Evolutionary conservation across 208 protist genomes (phyloP).

Genomic region (Trypanosoma vivax): DNA sequence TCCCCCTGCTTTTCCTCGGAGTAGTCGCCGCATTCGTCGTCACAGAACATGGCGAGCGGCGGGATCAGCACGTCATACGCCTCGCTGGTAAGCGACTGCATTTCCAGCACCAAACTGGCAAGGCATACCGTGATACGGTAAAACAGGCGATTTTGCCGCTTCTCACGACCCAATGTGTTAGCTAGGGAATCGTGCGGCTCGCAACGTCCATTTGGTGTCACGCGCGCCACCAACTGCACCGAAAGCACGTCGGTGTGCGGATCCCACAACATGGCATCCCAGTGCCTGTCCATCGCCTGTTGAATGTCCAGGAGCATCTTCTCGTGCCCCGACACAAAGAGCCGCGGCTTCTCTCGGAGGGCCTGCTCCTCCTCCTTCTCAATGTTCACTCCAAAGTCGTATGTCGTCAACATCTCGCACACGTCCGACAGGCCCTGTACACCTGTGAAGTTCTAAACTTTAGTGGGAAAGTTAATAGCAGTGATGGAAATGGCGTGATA

Average conservation of each 20-base stretch:
- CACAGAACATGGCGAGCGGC: conserved; percentile 42
- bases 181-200: conserved; percentile 23
- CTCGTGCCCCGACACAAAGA: conserved; percentile 44
- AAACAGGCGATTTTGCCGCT: conserved; percentile 33
- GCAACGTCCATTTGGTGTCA: conserved; percentile 8
- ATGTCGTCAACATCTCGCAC: conserved; percentile 7
- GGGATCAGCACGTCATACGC: conserved; percentile 25
- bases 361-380: conserved; percentile 21
- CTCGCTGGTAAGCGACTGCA: conserved; percentile 41
- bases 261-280: conserved; percentile 48
- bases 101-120: conserved; percentile 28
- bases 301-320: conserved; percentile 44
- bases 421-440: no score
- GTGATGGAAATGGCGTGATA: no score
- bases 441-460: no score
- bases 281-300: conserved; percentile 36
- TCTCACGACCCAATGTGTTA: conserved; percentile 23
- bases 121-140: conserved; percentile 38
- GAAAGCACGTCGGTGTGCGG: conserved; percentile 28
- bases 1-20: conserved; percentile 10
- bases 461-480: no score
- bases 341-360: conserved; percentile 24
- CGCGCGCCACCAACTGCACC: conserved; percentile 20
- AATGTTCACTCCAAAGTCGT: conserved; percentile 26
- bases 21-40: conserved; percentile 22